These are phyloP conservation scores for Toxicodendron radicans DNA, from an alignment of 345 rosid genomes.

Conservation along the genomic window DNA sequence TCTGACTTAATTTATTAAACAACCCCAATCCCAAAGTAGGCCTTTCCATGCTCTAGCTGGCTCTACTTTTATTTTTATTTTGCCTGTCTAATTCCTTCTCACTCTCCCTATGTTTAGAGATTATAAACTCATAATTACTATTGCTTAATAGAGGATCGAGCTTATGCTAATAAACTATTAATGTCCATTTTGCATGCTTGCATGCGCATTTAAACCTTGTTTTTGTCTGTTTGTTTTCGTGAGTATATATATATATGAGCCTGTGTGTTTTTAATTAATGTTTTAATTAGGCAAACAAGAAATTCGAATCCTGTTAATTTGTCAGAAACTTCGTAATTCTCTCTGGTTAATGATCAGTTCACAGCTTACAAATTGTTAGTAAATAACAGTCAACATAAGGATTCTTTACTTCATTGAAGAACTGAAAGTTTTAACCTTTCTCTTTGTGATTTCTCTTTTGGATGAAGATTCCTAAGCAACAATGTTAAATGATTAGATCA, in stretches of 20 bases:
- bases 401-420: neutral
- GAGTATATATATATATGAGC: neutral
- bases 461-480: neutral
- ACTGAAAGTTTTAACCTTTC: neutral
- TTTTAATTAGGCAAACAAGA: neutral
- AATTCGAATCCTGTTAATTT: neutral
- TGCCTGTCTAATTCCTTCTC: constrained; percentile 33
- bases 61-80: neutral
- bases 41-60: constrained; percentile 24
- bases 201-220: constrained; percentile 68
- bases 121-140: constrained; percentile 55
- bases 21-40: constrained; percentile 37
- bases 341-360: neutral
- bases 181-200: constrained; percentile 45
- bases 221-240: constrained; percentile 27
- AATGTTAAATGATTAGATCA: neutral
- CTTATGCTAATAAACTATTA: constrained; percentile 28
- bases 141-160: constrained; percentile 34
- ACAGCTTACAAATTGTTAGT: neutral
- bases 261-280: neutral
- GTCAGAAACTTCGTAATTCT: neutral
- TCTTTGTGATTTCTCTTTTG: neutral
- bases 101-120: constrained; percentile 47
- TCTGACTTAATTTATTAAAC: neutral
- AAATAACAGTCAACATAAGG: neutral